Evolutionary conservation across 148 eudicot genomes (phyloP), one percentile per base, ranked within the genome.

Genomic region (Euryodendron excelsum): DNA sequence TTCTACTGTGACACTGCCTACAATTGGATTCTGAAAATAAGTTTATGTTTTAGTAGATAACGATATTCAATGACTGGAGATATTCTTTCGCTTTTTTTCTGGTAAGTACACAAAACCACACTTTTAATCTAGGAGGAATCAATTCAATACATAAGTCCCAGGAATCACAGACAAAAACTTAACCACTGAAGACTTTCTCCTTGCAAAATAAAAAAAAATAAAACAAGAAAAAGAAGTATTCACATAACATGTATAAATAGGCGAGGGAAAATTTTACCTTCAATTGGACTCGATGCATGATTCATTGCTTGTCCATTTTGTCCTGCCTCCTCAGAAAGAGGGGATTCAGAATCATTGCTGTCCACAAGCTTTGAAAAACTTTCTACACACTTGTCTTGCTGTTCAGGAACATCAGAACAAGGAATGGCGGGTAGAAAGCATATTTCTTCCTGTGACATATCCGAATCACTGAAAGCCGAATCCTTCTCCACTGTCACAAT

Each of bases 401-500:
- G 91, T 74, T 88, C 97, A 62, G 85, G 80, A 77, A 76, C 88
- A 85, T 96, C 94, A 11, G 94, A 94, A 71, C 81, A 82, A 20
- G 97, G 98, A 77, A 82, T 77, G 47, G 91, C 91, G 14, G 99
- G 94, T 85, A 96, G 85, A 82, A 87, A 96, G 77, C 89, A 81
- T 67, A 96, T 85, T 82, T 96, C 99, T 41, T 86, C 98, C 69
- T 90, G 88, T 14, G 99, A 91, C 87, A 89, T 76, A 80, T 96
- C 98, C 18, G 98, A 93, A 84, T 96, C 98, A 85, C 98, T 96
- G 79, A 85, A 89, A 65, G 89, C 78, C 5, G 93, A 88, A 78
- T 93, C 97, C 77, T 92, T 80, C 76, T 93, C 97, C 79, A 89
- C 87, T 23, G 89, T 84, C 70, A 89, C 34, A 79, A 96, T 92